phyloP scores from a whole-genome alignment of 768 basidiomycete species.

The Tephrocybe sp. region DNA sequence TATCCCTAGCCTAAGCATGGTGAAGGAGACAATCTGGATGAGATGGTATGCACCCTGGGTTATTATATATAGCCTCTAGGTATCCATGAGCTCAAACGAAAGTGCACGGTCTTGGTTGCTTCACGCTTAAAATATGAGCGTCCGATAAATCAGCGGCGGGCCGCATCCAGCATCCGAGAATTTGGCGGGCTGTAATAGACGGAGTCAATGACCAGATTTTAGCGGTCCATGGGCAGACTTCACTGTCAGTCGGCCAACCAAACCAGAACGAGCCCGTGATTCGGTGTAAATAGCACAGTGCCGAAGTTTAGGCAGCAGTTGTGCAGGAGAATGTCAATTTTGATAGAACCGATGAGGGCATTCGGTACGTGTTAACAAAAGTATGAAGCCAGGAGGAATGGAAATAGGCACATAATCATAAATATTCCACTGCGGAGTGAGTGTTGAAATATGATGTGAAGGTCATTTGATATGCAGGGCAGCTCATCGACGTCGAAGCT shows the following conservation, averaged over 20 bases:
- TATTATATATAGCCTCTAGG: slow-evolving; percentile 11
- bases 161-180: slow-evolving; percentile 19
- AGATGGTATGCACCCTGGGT: neutral
- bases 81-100: neutral
- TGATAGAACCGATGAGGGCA: neutral
- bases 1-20: slow-evolving; percentile 31
- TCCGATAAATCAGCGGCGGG: slow-evolving; percentile 23
- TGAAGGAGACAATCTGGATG: slow-evolving; percentile 4
- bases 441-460: neutral
- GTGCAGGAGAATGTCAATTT: slow-evolving; percentile 3
- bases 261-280: neutral
- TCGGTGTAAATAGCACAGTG: neutral
- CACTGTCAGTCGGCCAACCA: neutral
- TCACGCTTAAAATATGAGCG: neutral
- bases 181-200: slow-evolving; percentile 16
- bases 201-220: neutral
- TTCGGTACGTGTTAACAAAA: neutral
- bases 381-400: neutral
- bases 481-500: neutral
- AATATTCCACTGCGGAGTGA: too few relatives aligned
- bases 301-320: slow-evolving; percentile 14
- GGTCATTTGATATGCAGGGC: slow-evolving; percentile 2
- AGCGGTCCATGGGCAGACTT: too few relatives aligned
- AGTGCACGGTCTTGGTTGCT: neutral
- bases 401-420: neutral